A percentile compares a stretch with the other conserved stretches of the same genome.
Evolutionary conservation across 208 protist species (phyloP).

Genomic region (Leptomonas pyrrhocoris): DNA sequence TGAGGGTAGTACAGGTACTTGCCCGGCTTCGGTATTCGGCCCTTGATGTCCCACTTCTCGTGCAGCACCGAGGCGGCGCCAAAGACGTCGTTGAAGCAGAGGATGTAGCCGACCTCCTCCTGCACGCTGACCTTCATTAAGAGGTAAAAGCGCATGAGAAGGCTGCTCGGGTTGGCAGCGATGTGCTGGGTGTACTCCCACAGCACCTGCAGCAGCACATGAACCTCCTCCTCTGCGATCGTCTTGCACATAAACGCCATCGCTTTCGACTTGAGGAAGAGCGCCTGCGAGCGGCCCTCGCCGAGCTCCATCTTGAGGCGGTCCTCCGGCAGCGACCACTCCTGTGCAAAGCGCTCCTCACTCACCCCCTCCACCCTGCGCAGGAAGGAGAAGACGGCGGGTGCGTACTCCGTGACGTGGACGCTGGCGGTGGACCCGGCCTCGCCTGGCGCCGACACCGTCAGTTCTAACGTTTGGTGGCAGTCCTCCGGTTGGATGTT

Average conservation of each 20-base stretch:
- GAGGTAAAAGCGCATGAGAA: constrained; percentile 87
- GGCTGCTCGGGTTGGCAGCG: constrained; percentile 41
- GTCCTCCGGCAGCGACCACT: constrained; percentile 78
- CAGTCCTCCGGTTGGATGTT: constrained; percentile 34
- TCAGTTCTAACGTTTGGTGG: constrained; percentile 27
- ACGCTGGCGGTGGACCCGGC: constrained; percentile 25
- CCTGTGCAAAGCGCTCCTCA: constrained; percentile 55
- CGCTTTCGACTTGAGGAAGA: constrained; percentile 83
- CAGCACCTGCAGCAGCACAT: constrained; percentile 64
- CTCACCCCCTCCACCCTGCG: constrained; percentile 55
- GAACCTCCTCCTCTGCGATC: constrained; percentile 69
- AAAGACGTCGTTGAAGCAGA: constrained; percentile 85
- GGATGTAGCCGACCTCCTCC: constrained; percentile 67
- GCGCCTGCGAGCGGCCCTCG: constrained; percentile 81
- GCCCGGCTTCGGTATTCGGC: constrained; percentile 80
- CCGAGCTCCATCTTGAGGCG: constrained; percentile 62
- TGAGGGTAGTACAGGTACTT: constrained; percentile 72
- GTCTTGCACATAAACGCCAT: constrained; percentile 87
- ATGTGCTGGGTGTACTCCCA: constrained; percentile 61
- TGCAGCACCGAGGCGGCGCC: constrained; percentile 51
- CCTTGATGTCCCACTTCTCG: constrained; percentile 91
- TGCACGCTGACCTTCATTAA: constrained; percentile 55
- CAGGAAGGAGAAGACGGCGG: constrained; percentile 69
- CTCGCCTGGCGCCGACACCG: constrained; percentile 18
- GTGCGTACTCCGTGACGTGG: constrained; percentile 76